These are phyloP conservation scores for Pleurostoma richardsiae DNA, from an alignment of 2,329 filamentous ascomycete genomes.

Conservation along the genomic window DNA sequence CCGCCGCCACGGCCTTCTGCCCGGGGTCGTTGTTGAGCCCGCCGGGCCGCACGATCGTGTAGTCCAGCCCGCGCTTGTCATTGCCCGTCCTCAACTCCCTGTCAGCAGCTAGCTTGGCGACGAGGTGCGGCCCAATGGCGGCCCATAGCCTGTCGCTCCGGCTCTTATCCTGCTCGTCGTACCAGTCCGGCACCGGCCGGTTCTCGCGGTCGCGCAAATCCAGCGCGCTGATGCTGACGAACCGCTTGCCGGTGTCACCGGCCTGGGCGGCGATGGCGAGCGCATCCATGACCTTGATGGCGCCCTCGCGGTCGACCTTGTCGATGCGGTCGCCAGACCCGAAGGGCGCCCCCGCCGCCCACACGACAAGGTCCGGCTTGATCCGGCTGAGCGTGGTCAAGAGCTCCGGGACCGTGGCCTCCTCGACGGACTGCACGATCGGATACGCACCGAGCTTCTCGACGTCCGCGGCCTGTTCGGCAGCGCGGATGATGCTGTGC, in stretches of 20 bases:
- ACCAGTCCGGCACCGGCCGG: conserved; percentile 34
- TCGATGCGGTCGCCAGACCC: conserved; percentile 32
- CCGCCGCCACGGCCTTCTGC: conserved; percentile 32
- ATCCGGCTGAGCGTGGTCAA: conserved; percentile 24
- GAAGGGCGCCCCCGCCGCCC: conserved; percentile 23
- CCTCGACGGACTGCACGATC: conserved; percentile 35
- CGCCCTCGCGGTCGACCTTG: conserved; percentile 37
- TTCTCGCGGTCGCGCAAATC: conserved; percentile 33
- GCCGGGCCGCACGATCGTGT: conserved; percentile 38
- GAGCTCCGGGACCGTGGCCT: conserved; percentile 27
- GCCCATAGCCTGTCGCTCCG: conserved; percentile 29
- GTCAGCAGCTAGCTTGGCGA: conserved; percentile 36
- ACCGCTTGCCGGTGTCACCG: conserved; percentile 29
- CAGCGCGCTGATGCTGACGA: conserved; percentile 38
- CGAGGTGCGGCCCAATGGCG: conserved; percentile 30
- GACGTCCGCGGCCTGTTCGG: conserved; percentile 26
- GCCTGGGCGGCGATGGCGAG: conserved; percentile 25
- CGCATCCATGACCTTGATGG: conserved; percentile 39
- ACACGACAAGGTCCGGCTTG: conserved; percentile 24
- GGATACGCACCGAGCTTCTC: conserved; percentile 32
- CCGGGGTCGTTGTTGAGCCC: conserved; percentile 29
- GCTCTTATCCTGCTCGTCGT: conserved; percentile 28
- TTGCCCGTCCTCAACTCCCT: conserved; percentile 30
- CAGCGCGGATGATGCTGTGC: conserved; percentile 20
- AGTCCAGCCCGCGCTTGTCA: conserved; percentile 28